phyloP scores from a whole-genome alignment of 441 rosid genomes.

The Aquilaria agallochum region DNA sequence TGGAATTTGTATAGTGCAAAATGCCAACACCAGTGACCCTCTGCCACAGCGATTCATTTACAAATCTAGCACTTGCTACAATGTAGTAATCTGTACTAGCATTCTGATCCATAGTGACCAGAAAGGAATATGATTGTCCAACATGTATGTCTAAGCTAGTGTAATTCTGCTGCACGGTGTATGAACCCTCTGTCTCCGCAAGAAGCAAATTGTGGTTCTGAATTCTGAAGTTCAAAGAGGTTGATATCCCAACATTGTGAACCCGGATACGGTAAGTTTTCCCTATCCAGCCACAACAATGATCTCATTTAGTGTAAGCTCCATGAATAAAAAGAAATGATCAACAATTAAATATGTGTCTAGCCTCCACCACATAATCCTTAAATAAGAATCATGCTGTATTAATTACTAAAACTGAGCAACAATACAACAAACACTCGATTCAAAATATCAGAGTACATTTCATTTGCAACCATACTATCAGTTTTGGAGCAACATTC shows the following conservation, averaged over 20 bases:
- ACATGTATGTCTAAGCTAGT: constrained; percentile 95
- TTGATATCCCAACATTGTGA: constrained; percentile 84
- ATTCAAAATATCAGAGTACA: too few relatives aligned
- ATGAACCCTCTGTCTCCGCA: constrained; percentile 82
- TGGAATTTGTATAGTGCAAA: constrained; percentile 85
- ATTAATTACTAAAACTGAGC: too few relatives aligned
- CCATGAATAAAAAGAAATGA: too few relatives aligned
- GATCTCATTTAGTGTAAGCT: constrained; percentile 3
- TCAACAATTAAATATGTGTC: too few relatives aligned
- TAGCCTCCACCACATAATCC: too few relatives aligned
- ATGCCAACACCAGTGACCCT: constrained; percentile 93
- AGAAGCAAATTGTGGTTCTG: constrained; percentile 83
- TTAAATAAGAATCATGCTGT: too few relatives aligned
- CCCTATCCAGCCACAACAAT: constrained; percentile 41
- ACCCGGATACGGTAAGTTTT: constrained; percentile 86
- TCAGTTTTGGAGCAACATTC: too few relatives aligned
- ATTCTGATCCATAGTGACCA: constrained; percentile 92
- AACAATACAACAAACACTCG: too few relatives aligned
- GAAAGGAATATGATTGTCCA: constrained; percentile 86
- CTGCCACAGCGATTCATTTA: constrained; percentile 81
- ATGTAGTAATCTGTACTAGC: constrained; percentile 93
- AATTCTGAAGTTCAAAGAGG: constrained; percentile 90
- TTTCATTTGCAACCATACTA: too few relatives aligned
- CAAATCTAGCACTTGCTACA: constrained; percentile 91
- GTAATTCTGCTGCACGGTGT: constrained; percentile 88